Conservation (phyloP, 768 basidiomycete genomes). For the Tylopilus subfusipes region DNA sequence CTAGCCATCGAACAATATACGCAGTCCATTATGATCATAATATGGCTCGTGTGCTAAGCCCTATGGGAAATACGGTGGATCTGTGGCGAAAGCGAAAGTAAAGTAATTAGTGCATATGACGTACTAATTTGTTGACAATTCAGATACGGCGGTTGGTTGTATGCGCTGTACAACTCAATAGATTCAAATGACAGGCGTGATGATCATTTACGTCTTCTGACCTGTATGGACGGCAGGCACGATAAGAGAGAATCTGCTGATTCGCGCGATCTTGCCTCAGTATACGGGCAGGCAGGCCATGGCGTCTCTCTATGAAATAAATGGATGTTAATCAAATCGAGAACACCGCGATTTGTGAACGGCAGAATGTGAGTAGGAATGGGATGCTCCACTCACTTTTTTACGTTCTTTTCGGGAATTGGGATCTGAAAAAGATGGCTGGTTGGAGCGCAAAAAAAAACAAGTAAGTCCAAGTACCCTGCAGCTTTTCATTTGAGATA, state of each 20-base stretch:
- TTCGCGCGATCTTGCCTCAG: not conserved
- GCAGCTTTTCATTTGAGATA: conserved; percentile 16
- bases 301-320: not conserved
- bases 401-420: conserved; percentile 16
- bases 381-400: conserved; percentile 11
- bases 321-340: conserved; percentile 4
- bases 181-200: not conserved
- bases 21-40: conserved; percentile 1
- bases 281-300: not conserved
- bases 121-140: conserved; percentile 3
- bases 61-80: not conserved
- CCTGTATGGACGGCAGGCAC: not conserved
- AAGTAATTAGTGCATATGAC: not conserved
- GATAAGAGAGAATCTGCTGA: conserved; percentile 1
- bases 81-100: conserved; percentile 1
- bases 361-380: not conserved
- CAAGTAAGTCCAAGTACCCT: not conserved
- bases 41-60: not conserved
- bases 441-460: not conserved
- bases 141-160: not conserved
- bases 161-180: conserved; percentile 1
- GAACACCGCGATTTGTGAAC: conserved; percentile 8
- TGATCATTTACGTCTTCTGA: conserved; percentile 19
- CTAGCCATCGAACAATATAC: not conserved
- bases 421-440: not conserved